Conservation (phyloP, 768 basidiomycete genomes). For the Butyriboletus loyo region DNA sequence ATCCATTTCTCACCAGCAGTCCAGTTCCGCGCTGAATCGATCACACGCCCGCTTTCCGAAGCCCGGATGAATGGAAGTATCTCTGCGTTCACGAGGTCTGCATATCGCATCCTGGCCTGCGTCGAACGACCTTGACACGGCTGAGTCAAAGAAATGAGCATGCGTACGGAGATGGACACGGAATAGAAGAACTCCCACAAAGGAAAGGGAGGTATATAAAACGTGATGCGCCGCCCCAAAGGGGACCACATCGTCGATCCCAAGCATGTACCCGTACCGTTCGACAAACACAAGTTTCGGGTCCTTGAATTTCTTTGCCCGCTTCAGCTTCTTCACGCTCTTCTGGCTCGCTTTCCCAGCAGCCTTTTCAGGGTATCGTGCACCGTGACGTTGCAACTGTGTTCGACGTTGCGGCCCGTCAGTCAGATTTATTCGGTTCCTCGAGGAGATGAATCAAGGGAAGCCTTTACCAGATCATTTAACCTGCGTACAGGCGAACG, state of each 20-base stretch:
- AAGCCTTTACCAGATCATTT: slow-evolving; percentile 15
- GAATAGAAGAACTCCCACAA: slow-evolving; percentile 26
- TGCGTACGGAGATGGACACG: slow-evolving; percentile 37
- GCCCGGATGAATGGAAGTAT: slow-evolving; percentile 52
- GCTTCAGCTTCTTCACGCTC: slow-evolving; percentile 53
- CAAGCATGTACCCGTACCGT: slow-evolving; percentile 56
- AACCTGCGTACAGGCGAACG: slow-evolving; percentile 4
- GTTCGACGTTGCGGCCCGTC: background rate
- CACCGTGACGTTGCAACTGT: slow-evolving; percentile 75
- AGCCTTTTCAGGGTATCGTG: slow-evolving; percentile 62
- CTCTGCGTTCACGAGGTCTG: slow-evolving; percentile 38
- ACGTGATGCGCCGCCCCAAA: slow-evolving; percentile 68
- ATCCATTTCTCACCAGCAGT: slow-evolving; percentile 40
- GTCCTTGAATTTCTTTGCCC: slow-evolving; percentile 42
- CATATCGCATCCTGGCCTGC: slow-evolving; percentile 55
- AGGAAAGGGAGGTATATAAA: slow-evolving; percentile 44
- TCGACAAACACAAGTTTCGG: slow-evolving; percentile 48
- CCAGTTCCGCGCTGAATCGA: slow-evolving; percentile 69
- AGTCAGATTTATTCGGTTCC: background rate
- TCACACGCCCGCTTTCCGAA: slow-evolving; percentile 49
- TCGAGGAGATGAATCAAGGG: background rate
- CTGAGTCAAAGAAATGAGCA: background rate
- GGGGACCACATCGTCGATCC: slow-evolving; percentile 54
- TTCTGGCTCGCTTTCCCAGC: slow-evolving; percentile 38
- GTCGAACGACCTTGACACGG: slow-evolving; percentile 39